phyloP scores from a whole-genome alignment of 768 basidiomycete species.

The Antrodiella citrinella region DNA sequence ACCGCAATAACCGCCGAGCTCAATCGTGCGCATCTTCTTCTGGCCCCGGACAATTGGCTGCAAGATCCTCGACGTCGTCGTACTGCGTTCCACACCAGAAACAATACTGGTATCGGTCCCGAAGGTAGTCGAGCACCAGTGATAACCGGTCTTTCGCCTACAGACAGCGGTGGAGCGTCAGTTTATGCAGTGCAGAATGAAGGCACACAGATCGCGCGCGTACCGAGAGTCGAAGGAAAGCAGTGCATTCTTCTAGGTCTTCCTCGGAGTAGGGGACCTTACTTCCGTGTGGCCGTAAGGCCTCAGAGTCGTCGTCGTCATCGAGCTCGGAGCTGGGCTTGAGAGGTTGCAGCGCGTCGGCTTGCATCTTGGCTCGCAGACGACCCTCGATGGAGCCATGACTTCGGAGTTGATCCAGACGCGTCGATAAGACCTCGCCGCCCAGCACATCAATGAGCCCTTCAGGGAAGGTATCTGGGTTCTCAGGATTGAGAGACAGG shows the following conservation, averaged over 20 bases:
- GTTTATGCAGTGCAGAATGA: no score
- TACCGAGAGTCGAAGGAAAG: slow-evolving; percentile 63
- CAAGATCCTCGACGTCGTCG: slow-evolving; percentile 50
- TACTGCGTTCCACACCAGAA: slow-evolving; percentile 88
- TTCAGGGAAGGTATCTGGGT: slow-evolving; percentile 56
- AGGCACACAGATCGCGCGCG: no score
- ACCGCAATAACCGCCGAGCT: slow-evolving; percentile 9
- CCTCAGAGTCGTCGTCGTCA: slow-evolving; percentile 11
- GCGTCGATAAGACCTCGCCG: slow-evolving; percentile 23
- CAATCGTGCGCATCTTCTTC: slow-evolving; percentile 78
- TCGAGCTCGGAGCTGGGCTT: slow-evolving; percentile 26
- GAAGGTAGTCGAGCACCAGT: slow-evolving; percentile 65
- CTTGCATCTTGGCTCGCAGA: slow-evolving; percentile 68
- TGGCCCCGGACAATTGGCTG: slow-evolving; percentile 60
- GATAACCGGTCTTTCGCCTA: slow-evolving; percentile 67
- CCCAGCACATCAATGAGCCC: slow-evolving; percentile 56
- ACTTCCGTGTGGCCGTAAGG: slow-evolving; percentile 10
- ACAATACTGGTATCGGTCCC: slow-evolving; percentile 66
- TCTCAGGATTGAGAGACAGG: slow-evolving; percentile 66
- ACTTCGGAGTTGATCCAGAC: slow-evolving; percentile 12
- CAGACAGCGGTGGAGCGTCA: background rate
- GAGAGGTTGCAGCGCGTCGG: slow-evolving; percentile 56
- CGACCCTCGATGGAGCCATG: slow-evolving; percentile 32
- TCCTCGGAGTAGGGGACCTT: slow-evolving; percentile 38
- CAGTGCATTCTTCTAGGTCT: slow-evolving; percentile 54